These are phyloP conservation scores for Ophiostoma sp. DNA, from an alignment of 2,329 filamentous ascomycete species.

Conservation along the genomic window DNA sequence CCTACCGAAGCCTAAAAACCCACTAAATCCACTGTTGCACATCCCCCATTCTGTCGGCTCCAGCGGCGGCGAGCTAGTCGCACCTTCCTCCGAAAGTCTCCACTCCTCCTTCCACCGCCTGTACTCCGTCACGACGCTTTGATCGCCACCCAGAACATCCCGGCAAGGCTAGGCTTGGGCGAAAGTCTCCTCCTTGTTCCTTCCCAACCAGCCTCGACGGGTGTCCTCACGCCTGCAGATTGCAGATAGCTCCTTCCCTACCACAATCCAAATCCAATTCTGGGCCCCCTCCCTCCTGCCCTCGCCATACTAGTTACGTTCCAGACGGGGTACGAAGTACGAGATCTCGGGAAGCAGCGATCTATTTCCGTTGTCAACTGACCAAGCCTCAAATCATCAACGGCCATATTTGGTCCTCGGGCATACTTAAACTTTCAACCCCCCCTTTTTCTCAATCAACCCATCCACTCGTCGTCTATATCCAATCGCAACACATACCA, in stretches of 20 bases:
- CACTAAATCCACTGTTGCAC: not conserved
- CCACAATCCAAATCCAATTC: not conserved
- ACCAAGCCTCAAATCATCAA: not conserved
- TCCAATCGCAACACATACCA: constrained; percentile 10
- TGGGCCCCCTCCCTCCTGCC: not conserved
- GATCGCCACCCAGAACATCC: constrained; percentile 14
- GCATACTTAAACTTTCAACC: not conserved
- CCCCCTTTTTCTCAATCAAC: not conserved
- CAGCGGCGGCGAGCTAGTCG: not conserved
- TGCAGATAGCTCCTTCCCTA: not conserved
- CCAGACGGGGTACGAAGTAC: constrained; percentile 1
- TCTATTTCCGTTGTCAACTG: not conserved
- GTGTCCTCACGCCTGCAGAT: not conserved
- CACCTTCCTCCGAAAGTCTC: not conserved
- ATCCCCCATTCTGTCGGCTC: not conserved
- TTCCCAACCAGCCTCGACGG: not conserved
- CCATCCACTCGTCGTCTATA: not conserved
- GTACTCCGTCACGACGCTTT: not conserved
- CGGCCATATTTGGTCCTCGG: not conserved
- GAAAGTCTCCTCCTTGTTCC: not conserved
- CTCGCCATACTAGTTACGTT: not conserved
- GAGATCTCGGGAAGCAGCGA: not conserved
- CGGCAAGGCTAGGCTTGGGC: constrained; percentile 18
- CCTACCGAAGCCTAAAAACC: not conserved
- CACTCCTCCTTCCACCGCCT: not conserved